These are phyloP conservation scores for Lycium ferocissimum DNA, from an alignment of 257 asterid species.

Conservation along the genomic window DNA sequence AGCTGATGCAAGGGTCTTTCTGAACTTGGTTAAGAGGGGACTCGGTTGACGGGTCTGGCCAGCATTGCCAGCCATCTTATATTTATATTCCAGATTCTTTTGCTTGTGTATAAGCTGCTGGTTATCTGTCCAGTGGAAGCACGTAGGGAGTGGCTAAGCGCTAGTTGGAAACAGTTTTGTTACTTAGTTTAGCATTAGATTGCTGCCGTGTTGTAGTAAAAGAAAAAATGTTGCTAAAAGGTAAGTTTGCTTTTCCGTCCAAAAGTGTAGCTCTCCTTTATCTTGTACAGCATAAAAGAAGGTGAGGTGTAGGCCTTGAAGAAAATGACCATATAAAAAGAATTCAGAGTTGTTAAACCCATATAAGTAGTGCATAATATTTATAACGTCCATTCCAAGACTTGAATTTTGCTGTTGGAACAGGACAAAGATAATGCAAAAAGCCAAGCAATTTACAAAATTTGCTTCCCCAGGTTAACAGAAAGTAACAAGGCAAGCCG, in stretches of 20 bases:
- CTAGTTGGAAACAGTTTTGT: conserved; percentile 33
- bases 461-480: not conserved
- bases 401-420: too few species aligned
- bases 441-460: not conserved
- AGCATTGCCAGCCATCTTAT: conserved; percentile 4
- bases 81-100: conserved; percentile 5
- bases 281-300: not conserved
- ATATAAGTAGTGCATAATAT: not conserved
- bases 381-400: not conserved
- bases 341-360: not conserved
- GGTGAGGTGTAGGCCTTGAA: too few species aligned
- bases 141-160: conserved; percentile 43
- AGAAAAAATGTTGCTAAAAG: not conserved
- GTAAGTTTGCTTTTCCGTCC: not conserved
- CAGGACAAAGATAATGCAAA: not conserved
- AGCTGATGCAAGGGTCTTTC: not conserved
- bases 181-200: conserved; percentile 1
- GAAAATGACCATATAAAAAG: not conserved
- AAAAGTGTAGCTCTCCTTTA: not conserved
- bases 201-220: not conserved
- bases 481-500: not conserved
- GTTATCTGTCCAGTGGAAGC: conserved; percentile 47
- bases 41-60: not conserved
- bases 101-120: not conserved
- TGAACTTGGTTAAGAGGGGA: not conserved